phyloP scores from a whole-genome alignment of 352 stramenopile species.

The Globisporangium iwayamae region DNA sequence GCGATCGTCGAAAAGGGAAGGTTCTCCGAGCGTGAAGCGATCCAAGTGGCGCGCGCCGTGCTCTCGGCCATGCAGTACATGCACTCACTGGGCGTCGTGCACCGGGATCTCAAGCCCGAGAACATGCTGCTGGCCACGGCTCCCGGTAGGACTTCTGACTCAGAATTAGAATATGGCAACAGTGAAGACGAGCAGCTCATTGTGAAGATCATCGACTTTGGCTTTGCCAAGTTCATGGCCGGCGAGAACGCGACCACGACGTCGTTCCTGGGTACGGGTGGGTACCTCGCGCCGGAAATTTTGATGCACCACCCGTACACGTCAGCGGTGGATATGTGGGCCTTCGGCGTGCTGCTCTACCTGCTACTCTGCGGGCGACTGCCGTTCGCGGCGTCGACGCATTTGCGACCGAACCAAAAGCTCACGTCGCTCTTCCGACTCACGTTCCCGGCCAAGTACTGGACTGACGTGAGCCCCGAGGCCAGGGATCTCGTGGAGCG shows the following conservation, averaged over 20 bases:
- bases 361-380: conserved; percentile 95
- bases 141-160: conserved; percentile 6
- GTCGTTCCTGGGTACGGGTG: conserved; percentile 78
- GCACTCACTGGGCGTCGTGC: conserved; percentile 63
- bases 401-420: conserved; percentile 57
- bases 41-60: conserved; percentile 46
- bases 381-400: conserved; percentile 57
- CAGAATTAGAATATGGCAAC: conserved; percentile 7
- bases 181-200: conserved; percentile 20
- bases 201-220: conserved; percentile 99
- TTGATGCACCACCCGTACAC: conserved; percentile 94
- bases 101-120: conserved; percentile 75
- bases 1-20: conserved; percentile 65
- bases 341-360: conserved; percentile 96
- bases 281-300: conserved; percentile 98
- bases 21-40: conserved; percentile 54
- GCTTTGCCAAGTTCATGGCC: conserved; percentile 91
- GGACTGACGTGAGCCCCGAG: conserved; percentile 50
- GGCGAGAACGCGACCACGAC: conserved; percentile 50
- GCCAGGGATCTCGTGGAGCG: conserved; percentile 58
- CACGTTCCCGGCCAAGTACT: conserved; percentile 76
- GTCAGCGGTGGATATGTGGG: conserved; percentile 95
- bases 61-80: conserved; percentile 74
- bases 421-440: conserved; percentile 62
- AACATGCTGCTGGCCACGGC: conserved; percentile 60